Conservation (phyloP, 1,139 yeast species). For the Yamadazyma mexicana region DNA sequence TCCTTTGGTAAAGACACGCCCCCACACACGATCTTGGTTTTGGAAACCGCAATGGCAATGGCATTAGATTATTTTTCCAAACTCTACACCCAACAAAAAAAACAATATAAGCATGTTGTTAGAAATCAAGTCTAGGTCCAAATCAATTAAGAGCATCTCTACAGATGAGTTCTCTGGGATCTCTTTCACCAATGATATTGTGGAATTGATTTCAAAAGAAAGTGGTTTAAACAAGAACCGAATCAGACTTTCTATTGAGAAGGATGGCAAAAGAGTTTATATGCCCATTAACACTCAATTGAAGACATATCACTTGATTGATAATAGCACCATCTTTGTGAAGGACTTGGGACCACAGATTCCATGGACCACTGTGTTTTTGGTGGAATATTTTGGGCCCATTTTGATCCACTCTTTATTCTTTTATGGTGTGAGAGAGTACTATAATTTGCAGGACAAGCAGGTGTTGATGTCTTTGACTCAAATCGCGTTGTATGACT, state of each 20-base stretch:
- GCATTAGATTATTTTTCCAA: too few species aligned
- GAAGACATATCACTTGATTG: conserved; percentile 30
- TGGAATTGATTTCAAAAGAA: conserved; percentile 40
- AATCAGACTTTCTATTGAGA: conserved; percentile 38
- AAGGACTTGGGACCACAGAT: conserved; percentile 95
- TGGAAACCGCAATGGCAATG: not conserved
- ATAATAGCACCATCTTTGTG: conserved; percentile 37
- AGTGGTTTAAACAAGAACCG: conserved; percentile 31
- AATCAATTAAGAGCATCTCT: conserved; percentile 40
- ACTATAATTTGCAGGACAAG: conserved; percentile 1
- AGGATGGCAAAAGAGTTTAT: conserved; percentile 33
- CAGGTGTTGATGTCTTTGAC: conserved; percentile 11
- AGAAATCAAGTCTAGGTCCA: conserved; percentile 53
- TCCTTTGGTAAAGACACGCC: not conserved
- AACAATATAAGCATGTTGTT: conserved; percentile 7
- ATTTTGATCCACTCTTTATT: conserved; percentile 73
- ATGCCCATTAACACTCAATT: conserved; percentile 32
- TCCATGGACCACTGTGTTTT: conserved; percentile 84
- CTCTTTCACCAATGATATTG: conserved; percentile 31
- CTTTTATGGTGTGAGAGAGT: conserved; percentile 34
- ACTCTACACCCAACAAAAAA: too few species aligned
- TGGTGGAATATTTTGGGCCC: conserved; percentile 90
- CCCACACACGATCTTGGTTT: not conserved
- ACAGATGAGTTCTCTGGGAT: conserved; percentile 35
- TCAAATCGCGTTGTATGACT: conserved; percentile 17